Evolutionary conservation across 805 yeast genomes (phyloP).

Genomic region (Hanseniaspora hatyaiensis): DNA sequence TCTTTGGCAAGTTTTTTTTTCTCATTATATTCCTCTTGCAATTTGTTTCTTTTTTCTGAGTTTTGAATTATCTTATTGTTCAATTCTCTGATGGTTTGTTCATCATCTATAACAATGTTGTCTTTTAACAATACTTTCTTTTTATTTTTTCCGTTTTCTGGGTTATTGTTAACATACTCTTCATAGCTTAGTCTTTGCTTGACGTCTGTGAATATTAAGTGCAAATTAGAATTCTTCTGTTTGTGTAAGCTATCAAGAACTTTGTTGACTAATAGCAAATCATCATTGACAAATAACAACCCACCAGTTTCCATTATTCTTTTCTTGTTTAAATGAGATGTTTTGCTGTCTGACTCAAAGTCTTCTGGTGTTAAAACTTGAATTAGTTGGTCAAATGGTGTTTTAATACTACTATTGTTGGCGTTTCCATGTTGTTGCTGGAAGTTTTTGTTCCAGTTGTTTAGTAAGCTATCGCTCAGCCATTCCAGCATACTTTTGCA

Average conservation of each 20-base stretch:
- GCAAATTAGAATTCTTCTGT: not conserved
- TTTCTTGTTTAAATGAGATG: constrained; percentile 20
- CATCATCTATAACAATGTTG: not conserved
- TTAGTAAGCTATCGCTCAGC: constrained; percentile 82
- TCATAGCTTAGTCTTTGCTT: not conserved
- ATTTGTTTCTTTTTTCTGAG: constrained; percentile 21
- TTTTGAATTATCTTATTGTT: constrained; percentile 16
- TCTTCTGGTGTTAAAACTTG: constrained; percentile 49
- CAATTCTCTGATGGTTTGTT: constrained; percentile 15
- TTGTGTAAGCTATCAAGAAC: not conserved
- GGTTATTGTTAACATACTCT: not conserved
- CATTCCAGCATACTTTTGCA: constrained; percentile 89
- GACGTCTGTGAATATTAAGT: constrained; percentile 2
- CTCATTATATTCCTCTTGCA: constrained; percentile 23
- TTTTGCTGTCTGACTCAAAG: constrained; percentile 23
- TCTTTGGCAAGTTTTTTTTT: constrained; percentile 11
- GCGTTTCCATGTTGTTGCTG: constrained; percentile 15
- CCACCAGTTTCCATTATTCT: constrained; percentile 24
- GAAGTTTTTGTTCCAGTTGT: constrained; percentile 68
- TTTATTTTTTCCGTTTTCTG: too few relatives aligned
- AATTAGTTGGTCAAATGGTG: constrained; percentile 64
- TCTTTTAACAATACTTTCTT: not conserved
- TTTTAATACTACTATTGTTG: constrained; percentile 25
- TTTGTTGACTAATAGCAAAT: constrained; percentile 10
- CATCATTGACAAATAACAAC: constrained; percentile 14